A percentile compares a stretch with the other conserved stretches of the same genome.
These are phyloP conservation scores for Dacryopinax spathularia DNA, from an alignment of 768 basidiomycete species.

Conservation along the genomic window DNA sequence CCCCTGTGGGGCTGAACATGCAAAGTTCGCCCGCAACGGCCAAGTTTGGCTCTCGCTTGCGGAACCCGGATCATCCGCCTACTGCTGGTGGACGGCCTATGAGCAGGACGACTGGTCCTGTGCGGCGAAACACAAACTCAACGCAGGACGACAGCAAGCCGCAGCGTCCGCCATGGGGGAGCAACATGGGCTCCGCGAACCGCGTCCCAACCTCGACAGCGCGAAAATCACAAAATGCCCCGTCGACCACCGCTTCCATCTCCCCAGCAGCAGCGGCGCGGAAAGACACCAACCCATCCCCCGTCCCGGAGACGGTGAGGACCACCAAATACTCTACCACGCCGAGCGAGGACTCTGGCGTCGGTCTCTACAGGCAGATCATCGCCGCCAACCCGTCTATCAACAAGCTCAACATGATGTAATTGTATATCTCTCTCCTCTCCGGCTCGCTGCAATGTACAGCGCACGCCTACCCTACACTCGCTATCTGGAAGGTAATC, in stretches of 20 bases:
- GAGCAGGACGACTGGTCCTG: not conserved
- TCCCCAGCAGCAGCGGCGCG: too few species aligned
- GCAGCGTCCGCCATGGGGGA: not conserved
- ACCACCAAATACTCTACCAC: slow-evolving; percentile 16
- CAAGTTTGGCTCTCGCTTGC: slow-evolving; percentile 76
- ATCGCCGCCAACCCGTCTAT: slow-evolving; percentile 61
- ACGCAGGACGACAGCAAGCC: not conserved
- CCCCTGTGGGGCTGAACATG: slow-evolving; percentile 21
- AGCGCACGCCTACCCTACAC: too few species aligned
- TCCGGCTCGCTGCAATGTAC: too few species aligned
- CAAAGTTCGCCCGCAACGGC: slow-evolving; percentile 80
- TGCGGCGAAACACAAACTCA: not conserved
- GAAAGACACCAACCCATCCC: not conserved
- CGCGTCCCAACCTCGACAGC: not conserved
- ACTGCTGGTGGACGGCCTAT: not conserved
- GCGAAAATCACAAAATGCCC: not conserved
- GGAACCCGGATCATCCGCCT: slow-evolving; percentile 39
- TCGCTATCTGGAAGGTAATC: slow-evolving; percentile 6
- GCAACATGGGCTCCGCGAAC: not conserved
- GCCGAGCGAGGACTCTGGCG: slow-evolving; percentile 40
- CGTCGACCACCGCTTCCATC: not conserved
- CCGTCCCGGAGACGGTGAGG: not conserved
- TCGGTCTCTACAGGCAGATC: slow-evolving; percentile 70
- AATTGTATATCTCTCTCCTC: not conserved
- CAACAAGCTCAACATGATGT: slow-evolving; percentile 19